phyloP scores from a whole-genome alignment of 2,329 filamentous ascomycete genomes.

The Neurospora crassa region DNA sequence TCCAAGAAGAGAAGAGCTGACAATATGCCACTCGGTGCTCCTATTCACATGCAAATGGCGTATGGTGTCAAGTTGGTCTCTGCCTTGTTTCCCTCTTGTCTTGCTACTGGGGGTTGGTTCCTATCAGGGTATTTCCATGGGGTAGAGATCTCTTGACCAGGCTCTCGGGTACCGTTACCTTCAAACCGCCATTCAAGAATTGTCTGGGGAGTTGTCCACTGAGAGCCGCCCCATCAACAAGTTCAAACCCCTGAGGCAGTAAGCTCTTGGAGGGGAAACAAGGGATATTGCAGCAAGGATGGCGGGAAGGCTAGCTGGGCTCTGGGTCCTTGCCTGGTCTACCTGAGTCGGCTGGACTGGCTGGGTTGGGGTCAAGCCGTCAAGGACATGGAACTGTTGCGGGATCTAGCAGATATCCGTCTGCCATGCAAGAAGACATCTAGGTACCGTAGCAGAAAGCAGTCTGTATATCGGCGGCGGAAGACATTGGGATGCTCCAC shows the following conservation, averaged over 20 bases:
- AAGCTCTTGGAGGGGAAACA: background rate
- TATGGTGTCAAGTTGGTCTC: background rate
- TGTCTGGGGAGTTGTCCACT: background rate
- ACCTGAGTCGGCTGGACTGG: conserved; percentile 2
- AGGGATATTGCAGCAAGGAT: conserved; percentile 11
- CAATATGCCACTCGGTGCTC: background rate
- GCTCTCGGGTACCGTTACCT: conserved; percentile 7
- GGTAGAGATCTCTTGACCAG: conserved; percentile 8
- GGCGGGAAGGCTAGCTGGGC: conserved; percentile 7
- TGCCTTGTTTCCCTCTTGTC: background rate
- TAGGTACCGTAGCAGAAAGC: background rate
- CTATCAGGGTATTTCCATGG: background rate
- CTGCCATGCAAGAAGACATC: background rate
- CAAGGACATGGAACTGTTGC: background rate
- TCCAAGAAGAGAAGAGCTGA: background rate
- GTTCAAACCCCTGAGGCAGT: background rate
- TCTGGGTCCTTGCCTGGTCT: background rate
- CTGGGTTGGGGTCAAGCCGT: background rate
- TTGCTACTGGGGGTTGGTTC: background rate
- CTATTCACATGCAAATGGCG: background rate
- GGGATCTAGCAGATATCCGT: background rate
- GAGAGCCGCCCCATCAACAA: background rate
- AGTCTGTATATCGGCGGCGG: background rate
- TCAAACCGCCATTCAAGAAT: background rate
- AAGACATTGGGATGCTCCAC: background rate